Conservation (phyloP, 2,329 filamentous ascomycete genomes). For the Emergomyces pasteurianus region DNA sequence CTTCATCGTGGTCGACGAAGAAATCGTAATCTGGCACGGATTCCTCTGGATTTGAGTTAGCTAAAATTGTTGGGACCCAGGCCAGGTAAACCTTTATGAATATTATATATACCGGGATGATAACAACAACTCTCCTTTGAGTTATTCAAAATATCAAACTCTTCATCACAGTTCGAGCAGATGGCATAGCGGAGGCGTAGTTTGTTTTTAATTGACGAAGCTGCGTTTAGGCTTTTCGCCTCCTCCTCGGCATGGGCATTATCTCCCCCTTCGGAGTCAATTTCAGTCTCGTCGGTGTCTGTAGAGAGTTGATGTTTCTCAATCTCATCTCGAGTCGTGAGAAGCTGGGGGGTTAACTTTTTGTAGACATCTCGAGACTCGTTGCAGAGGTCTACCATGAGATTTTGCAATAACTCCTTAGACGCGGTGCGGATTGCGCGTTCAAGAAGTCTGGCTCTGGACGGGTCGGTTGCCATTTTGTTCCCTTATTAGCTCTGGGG, state of each 20-base stretch:
- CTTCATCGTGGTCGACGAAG: constrained; percentile 8
- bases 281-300: not conserved
- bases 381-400: not conserved
- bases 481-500: not conserved
- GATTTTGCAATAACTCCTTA: not conserved
- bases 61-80: not conserved
- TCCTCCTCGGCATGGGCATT: not conserved
- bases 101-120: constrained; percentile 11
- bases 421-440: not conserved
- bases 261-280: not conserved
- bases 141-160: constrained; percentile 15
- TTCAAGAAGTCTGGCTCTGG: not conserved
- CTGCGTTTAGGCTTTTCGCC: not conserved
- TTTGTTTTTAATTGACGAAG: not conserved
- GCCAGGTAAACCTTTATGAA: not conserved
- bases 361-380: not conserved
- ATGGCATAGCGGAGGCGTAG: not conserved
- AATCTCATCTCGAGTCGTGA: not conserved
- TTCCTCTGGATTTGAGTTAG: not conserved
- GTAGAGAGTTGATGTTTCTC: not conserved
- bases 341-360: not conserved
- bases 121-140: constrained; percentile 11
- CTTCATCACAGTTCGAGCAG: constrained; percentile 15
- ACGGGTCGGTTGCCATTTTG: not conserved
- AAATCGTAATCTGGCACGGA: not conserved